These are phyloP conservation scores for Wickerhamomyces pijperi DNA, from an alignment of 805 yeast species.

Conservation along the genomic window DNA sequence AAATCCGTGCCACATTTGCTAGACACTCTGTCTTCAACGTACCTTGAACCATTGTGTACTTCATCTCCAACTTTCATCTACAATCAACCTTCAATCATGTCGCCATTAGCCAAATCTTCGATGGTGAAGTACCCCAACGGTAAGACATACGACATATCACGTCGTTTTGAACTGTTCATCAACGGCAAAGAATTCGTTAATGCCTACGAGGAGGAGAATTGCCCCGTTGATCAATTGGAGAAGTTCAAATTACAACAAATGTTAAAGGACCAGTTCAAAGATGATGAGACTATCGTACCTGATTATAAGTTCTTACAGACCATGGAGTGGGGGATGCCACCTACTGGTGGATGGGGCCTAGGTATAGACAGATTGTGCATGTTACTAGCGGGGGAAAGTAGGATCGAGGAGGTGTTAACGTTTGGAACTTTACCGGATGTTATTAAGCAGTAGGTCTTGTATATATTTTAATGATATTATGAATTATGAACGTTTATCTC, in stretches of 20 bases:
- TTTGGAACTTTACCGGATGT: slow-evolving; percentile 73
- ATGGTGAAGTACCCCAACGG: slow-evolving; percentile 17
- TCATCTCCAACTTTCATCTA: slow-evolving; percentile 62
- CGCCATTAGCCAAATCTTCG: slow-evolving; percentile 78
- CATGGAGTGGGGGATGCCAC: slow-evolving; percentile 92
- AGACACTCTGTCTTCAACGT: slow-evolving; percentile 50
- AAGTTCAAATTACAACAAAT: slow-evolving; percentile 55
- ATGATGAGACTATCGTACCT: slow-evolving; percentile 54
- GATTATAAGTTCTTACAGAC: slow-evolving; percentile 62
- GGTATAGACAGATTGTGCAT: slow-evolving; percentile 85
- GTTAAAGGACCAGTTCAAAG: slow-evolving; percentile 35
- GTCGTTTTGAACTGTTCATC: slow-evolving; percentile 78
- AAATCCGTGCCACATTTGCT: slow-evolving; percentile 48
- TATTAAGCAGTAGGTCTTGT: slow-evolving; percentile 49
- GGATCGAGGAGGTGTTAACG: slow-evolving; percentile 67
- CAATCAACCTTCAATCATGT: slow-evolving; percentile 75
- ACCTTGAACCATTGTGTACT: slow-evolving; percentile 54
- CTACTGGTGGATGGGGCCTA: slow-evolving; percentile 97
- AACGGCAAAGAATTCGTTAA: slow-evolving; percentile 74
- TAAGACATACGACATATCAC: slow-evolving; percentile 33
- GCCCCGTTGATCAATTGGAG: slow-evolving; percentile 56
- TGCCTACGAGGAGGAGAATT: slow-evolving; percentile 94
- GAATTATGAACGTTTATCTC: too few species aligned
- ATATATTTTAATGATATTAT: too few species aligned
- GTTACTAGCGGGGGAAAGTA: slow-evolving; percentile 51